Percentiles rank a stretch among this genome's conserved stretches.
Evolutionary conservation across 345 rosid species (phyloP).

Genomic region (Citrus sinensis): DVS_A1.0 CM039162.1:31613001-31613500

Average conservation of each 20-base stretch:
- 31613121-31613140: slow-evolving; percentile 24
- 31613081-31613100: slow-evolving; percentile 53
- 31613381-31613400: neutral
- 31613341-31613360: neutral
- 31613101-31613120: slow-evolving; percentile 73
- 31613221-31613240: neutral
- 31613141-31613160: neutral
- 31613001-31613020: slow-evolving; percentile 83
- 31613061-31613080: slow-evolving; percentile 65
- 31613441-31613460: neutral
- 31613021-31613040: slow-evolving; percentile 62
- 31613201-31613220: neutral
- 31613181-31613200: neutral
- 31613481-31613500: neutral
- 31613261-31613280: neutral
- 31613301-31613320: neutral
- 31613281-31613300: neutral
- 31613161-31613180: neutral
- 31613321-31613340: neutral
- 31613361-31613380: neutral
- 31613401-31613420: neutral
- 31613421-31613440: no score
- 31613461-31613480: neutral
- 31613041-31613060: slow-evolving; percentile 76
- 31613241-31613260: neutral